These are phyloP conservation scores for Biscutella auriculata DNA, from an alignment of 441 rosid genomes.

Conservation along the genomic window DNA sequence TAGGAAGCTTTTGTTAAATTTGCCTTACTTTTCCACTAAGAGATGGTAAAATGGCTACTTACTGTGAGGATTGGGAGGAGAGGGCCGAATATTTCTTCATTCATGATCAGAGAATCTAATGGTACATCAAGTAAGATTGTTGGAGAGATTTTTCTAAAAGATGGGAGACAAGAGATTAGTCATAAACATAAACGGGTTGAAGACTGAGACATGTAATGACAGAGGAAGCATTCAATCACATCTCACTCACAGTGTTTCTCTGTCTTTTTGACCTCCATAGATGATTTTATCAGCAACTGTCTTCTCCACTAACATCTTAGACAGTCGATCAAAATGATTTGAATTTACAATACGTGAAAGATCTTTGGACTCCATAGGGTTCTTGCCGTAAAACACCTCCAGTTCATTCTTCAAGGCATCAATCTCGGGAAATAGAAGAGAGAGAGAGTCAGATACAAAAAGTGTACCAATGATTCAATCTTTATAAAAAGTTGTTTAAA, in stretches of 20 bases:
- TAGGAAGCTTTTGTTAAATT: background rate
- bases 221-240: too few relatives aligned
- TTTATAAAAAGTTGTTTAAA: conserved; percentile 1
- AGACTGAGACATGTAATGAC: too few relatives aligned
- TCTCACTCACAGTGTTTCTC: conserved; percentile 72
- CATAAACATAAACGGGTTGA: background rate
- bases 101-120: conserved; percentile 47
- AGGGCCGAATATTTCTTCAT: conserved; percentile 68
- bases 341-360: conserved; percentile 74
- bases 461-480: background rate
- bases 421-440: conserved; percentile 39
- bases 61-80: conserved; percentile 52
- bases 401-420: conserved; percentile 52
- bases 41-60: background rate
- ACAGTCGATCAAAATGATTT: conserved; percentile 67
- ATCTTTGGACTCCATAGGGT: conserved; percentile 71
- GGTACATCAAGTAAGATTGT: conserved; percentile 50
- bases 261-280: conserved; percentile 68
- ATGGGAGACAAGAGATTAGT: background rate
- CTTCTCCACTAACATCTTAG: conserved; percentile 72
- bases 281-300: conserved; percentile 69
- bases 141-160: conserved; percentile 47
- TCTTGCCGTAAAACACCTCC: conserved; percentile 64
- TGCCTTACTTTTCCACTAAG: background rate
- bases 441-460: conserved; percentile 8